Evolutionary conservation across 768 basidiomycete genomes (phyloP), one percentile per base, ranked within the genome.

Genomic region (Lactarius hatsudake): DNA sequence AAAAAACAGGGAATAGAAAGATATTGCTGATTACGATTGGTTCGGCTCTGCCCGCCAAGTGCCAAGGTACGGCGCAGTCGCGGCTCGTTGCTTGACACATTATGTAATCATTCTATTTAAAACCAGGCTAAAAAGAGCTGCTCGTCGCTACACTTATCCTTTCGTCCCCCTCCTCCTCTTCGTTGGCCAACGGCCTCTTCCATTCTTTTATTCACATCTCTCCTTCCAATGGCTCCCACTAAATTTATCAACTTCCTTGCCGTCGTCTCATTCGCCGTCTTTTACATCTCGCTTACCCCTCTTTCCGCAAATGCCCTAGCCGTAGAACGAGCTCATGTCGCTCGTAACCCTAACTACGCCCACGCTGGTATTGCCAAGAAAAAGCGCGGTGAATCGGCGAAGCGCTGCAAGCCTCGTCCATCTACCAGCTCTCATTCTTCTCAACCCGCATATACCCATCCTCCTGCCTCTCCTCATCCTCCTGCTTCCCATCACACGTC

Each of bases 231-330:
- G 84, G 81, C 84, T 53, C 73, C 80, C 58, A 53, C 77, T 65
- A 87, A 83, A 69, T 73, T 89, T 58, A 73, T 89, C 73, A 83
- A 82, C 72, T 75, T 91, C 67, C 32, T 91, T 62, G 83, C 88
- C 26, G 68, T 91, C 48, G 78, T 84, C 18, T 79, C 86, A 30
- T 73, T 92, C 61, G 83, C 86, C 26, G 72, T 91, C 68, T 66
- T 90, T 67, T 79, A 83, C 57, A 79, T 80, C 70, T 81, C 85
- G 7, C 80, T 83, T 64, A 79, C 73, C 38, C 74, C 84, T 0
- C 64, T 78, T 8, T 80, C 82, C 28, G 84, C 79, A 48, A 79
- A 79, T 70, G 90, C 89, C 8, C 79, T 92, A 59, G 81, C 80
- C 6, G 71, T 83, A 5, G 74, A 74, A 56, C 23, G 73, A 74